These are phyloP conservation scores for Acanthamoeba sp. DNA, from an alignment of 208 protist species.

Conservation along the genomic window DNA sequence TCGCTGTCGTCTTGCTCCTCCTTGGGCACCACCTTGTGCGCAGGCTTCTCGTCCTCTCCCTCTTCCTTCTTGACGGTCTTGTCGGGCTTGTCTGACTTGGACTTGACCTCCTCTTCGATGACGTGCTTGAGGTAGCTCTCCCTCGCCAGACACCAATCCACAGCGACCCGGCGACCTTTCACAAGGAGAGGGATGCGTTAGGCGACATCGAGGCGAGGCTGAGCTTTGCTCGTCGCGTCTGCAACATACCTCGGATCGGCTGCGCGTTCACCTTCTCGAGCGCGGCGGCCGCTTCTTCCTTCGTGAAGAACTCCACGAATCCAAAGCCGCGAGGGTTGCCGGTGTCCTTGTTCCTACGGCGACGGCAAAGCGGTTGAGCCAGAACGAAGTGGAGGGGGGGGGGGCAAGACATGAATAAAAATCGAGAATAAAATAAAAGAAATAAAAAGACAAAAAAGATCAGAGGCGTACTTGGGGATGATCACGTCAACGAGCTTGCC, in stretches of 20 bases:
- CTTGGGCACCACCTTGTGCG: background rate
- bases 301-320: slow-evolving; percentile 90
- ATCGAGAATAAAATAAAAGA: too few relatives aligned
- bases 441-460: too few relatives aligned
- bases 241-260: background rate
- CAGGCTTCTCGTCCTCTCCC: background rate
- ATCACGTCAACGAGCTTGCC: slow-evolving; percentile 29
- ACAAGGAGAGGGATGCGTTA: background rate
- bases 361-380: background rate
- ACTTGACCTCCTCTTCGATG: slow-evolving; percentile 9
- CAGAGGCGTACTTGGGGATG: slow-evolving; percentile 19
- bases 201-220: background rate
- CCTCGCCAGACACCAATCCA: slow-evolving; percentile 42
- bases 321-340: slow-evolving; percentile 89
- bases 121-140: slow-evolving; percentile 50
- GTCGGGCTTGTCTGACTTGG: background rate
- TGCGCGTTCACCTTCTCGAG: slow-evolving; percentile 89
- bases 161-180: slow-evolving; percentile 3
- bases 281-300: slow-evolving; percentile 86
- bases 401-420: too few relatives aligned
- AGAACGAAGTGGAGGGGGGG: background rate
- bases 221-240: background rate
- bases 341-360: slow-evolving; percentile 64
- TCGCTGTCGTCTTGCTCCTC: background rate
- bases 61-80: background rate